These are phyloP conservation scores for Phytophthora hybrid DNA, from an alignment of 352 stramenopile species.

Conservation along the genomic window DNA sequence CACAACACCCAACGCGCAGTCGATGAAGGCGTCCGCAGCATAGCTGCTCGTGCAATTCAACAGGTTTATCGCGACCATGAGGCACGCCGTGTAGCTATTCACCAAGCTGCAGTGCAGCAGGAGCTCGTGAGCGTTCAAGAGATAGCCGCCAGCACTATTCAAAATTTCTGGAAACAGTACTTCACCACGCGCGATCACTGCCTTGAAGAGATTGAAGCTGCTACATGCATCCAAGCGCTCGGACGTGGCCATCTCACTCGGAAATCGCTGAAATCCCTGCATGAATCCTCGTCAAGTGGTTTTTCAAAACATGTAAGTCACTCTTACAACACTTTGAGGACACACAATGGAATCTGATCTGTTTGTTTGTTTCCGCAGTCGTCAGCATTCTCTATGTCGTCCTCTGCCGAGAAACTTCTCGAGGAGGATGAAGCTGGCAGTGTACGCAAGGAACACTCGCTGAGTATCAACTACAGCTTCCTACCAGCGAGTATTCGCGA, in stretches of 20 bases:
- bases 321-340: background rate
- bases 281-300: conserved; percentile 25
- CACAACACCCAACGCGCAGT: conserved; percentile 5
- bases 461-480: conserved; percentile 53
- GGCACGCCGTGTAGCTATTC: conserved; percentile 20
- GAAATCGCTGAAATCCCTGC: conserved; percentile 59
- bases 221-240: conserved; percentile 77
- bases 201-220: conserved; percentile 58
- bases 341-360: background rate
- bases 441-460: conserved; percentile 7
- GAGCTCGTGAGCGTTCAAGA: conserved; percentile 55
- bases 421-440: conserved; percentile 25
- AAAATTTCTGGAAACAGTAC: conserved; percentile 54
- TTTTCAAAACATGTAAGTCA: conserved; percentile 37
- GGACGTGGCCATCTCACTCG: conserved; percentile 61
- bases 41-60: conserved; percentile 66
- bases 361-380: conserved; percentile 27
- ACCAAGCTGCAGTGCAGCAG: conserved; percentile 42
- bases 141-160: conserved; percentile 64
- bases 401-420: conserved; percentile 24
- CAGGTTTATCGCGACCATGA: conserved; percentile 45
- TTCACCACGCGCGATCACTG: conserved; percentile 28
- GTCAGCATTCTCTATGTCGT: conserved; percentile 48
- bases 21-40: conserved; percentile 48
- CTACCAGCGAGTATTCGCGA: conserved; percentile 46